Percentiles rank a stretch among this genome's conserved stretches.
Conservation (phyloP, 176 grass and related monocot genomes). For the Juncus effusus region DNA sequence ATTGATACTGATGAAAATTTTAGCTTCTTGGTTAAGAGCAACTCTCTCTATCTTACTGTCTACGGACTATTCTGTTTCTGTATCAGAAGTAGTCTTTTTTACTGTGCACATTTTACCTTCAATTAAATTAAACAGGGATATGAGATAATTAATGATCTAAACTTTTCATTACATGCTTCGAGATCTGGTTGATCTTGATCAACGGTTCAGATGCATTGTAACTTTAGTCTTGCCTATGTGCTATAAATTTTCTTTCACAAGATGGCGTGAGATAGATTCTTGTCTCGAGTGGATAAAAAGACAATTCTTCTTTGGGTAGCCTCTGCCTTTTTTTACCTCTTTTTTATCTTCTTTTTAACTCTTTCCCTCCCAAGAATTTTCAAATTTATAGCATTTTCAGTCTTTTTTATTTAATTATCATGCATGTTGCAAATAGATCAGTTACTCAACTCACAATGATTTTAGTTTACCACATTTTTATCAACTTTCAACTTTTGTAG, state of each 20-base stretch:
- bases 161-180: no score
- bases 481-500: no score
- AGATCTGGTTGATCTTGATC: no score
- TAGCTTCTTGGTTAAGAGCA: constrained; percentile 6
- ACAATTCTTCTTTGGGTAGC: neutral
- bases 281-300: constrained; percentile 25
- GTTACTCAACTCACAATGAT: no score
- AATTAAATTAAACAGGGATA: neutral
- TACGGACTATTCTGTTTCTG: no score
- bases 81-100: no score
- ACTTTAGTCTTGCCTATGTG: neutral
- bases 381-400: constrained; percentile 5
- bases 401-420: no score
- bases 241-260: neutral
- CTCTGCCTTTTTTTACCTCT: neutral
- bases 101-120: neutral
- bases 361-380: constrained; percentile 23
- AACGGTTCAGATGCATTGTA: neutral
- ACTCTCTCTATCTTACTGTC: neutral
- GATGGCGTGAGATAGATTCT: neutral
- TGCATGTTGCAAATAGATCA: no score
- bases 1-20: neutral
- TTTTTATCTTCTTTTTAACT: constrained; percentile 3
- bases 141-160: no score
- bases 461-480: no score